Percentiles rank a stretch among this genome's conserved stretches.
These are phyloP conservation scores for Colletotrichum liriopes DNA, from an alignment of 2,329 filamentous ascomycete species.

Conservation along the genomic window DNA sequence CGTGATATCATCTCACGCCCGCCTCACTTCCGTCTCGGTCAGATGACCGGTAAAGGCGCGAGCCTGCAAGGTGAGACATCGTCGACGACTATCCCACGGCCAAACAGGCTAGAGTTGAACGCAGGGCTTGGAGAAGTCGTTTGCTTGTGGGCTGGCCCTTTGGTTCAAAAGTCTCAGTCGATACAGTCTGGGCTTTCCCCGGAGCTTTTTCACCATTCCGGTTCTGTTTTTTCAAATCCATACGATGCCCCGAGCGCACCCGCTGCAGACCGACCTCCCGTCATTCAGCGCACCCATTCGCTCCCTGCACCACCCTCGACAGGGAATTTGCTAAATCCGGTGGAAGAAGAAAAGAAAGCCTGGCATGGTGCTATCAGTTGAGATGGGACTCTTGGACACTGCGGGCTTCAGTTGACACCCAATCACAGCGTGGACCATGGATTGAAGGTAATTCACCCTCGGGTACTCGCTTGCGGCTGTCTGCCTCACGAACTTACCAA, in stretches of 20 bases:
- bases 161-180: constrained; percentile 19
- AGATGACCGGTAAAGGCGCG: constrained; percentile 20
- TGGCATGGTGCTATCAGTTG: constrained; percentile 21
- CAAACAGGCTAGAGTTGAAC: not conserved
- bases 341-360: constrained; percentile 29
- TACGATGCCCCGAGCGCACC: constrained; percentile 19
- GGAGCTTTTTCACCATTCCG: not conserved
- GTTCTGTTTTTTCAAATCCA: not conserved
- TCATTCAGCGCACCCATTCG: not conserved
- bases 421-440: not conserved
- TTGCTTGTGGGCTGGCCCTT: not conserved
- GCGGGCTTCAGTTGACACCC: constrained; percentile 19
- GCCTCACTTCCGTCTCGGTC: constrained; percentile 37
- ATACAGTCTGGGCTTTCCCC: not conserved
- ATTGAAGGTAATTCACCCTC: constrained; percentile 7
- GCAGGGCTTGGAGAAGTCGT: constrained; percentile 6
- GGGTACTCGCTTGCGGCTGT: not conserved
- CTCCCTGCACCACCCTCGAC: constrained; percentile 10
- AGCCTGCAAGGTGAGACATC: constrained; percentile 29
- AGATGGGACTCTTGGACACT: constrained; percentile 2
- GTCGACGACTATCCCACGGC: not conserved
- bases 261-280: not conserved
- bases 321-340: constrained; percentile 6
- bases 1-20: constrained; percentile 42
- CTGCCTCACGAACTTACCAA: not conserved